phyloP scores from a whole-genome alignment of 495 filamentous ascomycete species.

The Neurospora tetraspora region DNA sequence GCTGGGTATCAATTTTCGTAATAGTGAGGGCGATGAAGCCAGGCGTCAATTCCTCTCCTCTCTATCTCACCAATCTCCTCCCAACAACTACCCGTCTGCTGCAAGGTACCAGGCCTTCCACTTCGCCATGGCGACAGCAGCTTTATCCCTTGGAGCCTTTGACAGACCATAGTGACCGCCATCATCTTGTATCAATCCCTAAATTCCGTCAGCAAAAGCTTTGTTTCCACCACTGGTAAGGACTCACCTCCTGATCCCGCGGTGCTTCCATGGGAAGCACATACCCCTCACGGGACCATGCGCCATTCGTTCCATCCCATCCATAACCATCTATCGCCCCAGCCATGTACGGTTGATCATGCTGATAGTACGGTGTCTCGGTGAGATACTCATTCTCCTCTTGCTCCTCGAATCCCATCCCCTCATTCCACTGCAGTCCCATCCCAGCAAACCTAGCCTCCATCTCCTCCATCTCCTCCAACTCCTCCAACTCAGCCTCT shows the following conservation, averaged over 20 bases:
- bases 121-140: not conserved
- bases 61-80: not conserved
- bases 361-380: not conserved
- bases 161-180: not conserved
- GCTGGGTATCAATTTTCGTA: not conserved
- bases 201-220: not conserved
- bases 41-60: not conserved
- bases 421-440: not conserved
- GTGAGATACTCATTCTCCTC: rapidly evolving
- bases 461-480: not conserved
- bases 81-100: not conserved
- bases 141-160: not conserved
- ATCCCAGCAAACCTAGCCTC: not conserved
- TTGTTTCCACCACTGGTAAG: not conserved
- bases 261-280: not conserved
- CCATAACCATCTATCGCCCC: not conserved
- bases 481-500: not conserved
- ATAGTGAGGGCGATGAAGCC: not conserved
- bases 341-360: not conserved
- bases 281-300: not conserved
- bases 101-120: not conserved
- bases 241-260: not conserved
- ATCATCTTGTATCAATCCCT: not conserved
- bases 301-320: not conserved
- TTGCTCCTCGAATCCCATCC: not conserved